Evolutionary conservation across 306 rosid species (phyloP).

Genomic region (Quillaja saponaria): DNA sequence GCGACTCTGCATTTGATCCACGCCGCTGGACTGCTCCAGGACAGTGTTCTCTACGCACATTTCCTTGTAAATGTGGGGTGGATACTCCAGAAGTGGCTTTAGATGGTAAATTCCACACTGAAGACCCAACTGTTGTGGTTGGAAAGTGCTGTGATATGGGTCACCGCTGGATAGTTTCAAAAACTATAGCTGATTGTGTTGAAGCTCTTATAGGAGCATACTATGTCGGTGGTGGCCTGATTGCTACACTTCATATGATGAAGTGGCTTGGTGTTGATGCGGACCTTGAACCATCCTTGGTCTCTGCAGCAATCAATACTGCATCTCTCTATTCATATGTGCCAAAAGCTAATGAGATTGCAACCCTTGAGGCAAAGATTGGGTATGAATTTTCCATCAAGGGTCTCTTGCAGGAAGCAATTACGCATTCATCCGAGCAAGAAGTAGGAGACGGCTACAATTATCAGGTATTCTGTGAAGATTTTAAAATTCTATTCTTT

Average conservation of each 20-base stretch:
- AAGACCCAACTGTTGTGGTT: constrained; percentile 66
- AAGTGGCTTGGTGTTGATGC: constrained; percentile 79
- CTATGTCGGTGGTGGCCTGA: constrained; percentile 72
- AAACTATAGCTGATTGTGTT: constrained; percentile 84
- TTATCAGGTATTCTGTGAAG: constrained; percentile 63
- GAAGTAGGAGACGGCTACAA: constrained; percentile 62
- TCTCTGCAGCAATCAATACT: constrained; percentile 57
- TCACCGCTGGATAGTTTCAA: constrained; percentile 90
- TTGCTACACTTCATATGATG: constrained; percentile 75
- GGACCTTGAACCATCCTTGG: constrained; percentile 69
- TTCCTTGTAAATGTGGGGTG: constrained; percentile 73
- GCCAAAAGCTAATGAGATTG: constrained; percentile 60
- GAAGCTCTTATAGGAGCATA: constrained; percentile 96
- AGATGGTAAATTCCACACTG: constrained; percentile 63
- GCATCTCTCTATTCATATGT: constrained; percentile 58
- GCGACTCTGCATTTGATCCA: constrained; percentile 87
- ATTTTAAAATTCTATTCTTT: constrained; percentile 8
- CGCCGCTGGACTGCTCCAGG: constrained; percentile 99
- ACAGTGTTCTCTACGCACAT: constrained; percentile 53
- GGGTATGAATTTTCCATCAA: constrained; percentile 67
- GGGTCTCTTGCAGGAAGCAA: constrained; percentile 84
- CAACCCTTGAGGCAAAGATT: constrained; percentile 67
- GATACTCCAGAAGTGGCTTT: constrained; percentile 80
- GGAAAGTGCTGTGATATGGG: constrained; percentile 86
- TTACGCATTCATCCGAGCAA: constrained; percentile 67